phyloP scores from a whole-genome alignment of 257 asterid genomes.

The Cinchona pubescens region DNA sequence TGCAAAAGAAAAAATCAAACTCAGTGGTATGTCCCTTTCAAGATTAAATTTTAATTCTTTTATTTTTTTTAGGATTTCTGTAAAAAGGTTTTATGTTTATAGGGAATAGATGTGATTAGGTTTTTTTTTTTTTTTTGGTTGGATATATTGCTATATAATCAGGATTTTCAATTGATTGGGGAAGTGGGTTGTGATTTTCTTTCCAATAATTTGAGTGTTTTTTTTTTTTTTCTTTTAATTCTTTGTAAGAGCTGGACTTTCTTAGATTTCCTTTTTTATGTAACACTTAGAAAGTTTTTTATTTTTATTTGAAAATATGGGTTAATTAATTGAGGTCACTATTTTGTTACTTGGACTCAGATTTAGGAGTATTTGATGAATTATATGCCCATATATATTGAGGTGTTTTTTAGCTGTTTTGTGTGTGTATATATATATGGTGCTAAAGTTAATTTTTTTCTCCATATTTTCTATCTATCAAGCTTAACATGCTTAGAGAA shows the following conservation, averaged over 20 bases:
- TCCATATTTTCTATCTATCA: not conserved
- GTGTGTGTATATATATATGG: no score
- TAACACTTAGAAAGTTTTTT: no score
- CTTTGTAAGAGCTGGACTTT: not conserved
- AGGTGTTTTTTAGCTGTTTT: not conserved
- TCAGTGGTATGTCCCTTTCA: slow-evolving; percentile 35
- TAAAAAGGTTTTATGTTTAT: slow-evolving; percentile 19
- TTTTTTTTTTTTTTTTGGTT: not conserved
- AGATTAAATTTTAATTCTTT: not conserved
- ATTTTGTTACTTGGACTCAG: not conserved
- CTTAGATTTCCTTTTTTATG: not conserved
- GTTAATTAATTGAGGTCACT: not conserved
- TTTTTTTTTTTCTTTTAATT: not conserved
- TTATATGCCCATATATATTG: not conserved
- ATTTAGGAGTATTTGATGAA: not conserved
- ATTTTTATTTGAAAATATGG: not conserved
- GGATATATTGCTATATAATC: not conserved
- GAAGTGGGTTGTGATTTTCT: not conserved
- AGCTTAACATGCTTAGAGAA: not conserved
- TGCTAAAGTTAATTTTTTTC: not conserved
- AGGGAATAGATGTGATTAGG: slow-evolving; percentile 4
- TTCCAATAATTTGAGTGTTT: not conserved
- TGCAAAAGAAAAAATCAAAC: slow-evolving; percentile 53
- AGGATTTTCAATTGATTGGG: not conserved
- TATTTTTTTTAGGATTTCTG: slow-evolving; percentile 2